phyloP scores from a whole-genome alignment of 2,329 filamentous ascomycete genomes.

The Thelonectria rubi region DNA sequence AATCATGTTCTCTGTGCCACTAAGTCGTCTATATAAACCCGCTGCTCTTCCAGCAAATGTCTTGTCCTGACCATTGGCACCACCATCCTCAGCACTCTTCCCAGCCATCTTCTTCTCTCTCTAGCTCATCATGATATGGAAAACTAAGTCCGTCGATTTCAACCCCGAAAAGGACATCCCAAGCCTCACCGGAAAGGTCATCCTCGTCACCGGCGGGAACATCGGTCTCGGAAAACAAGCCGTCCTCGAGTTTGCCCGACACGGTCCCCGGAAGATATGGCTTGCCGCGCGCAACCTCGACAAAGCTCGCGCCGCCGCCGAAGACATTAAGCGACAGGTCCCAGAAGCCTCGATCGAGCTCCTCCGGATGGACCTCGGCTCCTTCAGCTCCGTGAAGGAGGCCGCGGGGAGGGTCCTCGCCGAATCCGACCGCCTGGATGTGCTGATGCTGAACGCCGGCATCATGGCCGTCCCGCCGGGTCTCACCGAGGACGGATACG shows the following conservation, averaged over 20 bases:
- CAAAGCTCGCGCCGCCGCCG: slow-evolving; percentile 47
- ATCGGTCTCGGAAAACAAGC: slow-evolving; percentile 59
- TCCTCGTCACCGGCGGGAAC: slow-evolving; percentile 84
- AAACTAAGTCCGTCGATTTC: slow-evolving; percentile 21
- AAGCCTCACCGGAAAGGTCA: slow-evolving; percentile 80
- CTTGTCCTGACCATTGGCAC: background rate
- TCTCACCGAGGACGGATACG: slow-evolving; percentile 29
- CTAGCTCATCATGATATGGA: slow-evolving; percentile 4
- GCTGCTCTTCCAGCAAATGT: background rate
- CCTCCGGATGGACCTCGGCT: slow-evolving; percentile 57
- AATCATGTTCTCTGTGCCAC: background rate
- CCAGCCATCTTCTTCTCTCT: background rate
- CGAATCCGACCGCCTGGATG: slow-evolving; percentile 49
- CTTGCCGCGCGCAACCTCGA: slow-evolving; percentile 48
- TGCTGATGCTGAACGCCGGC: slow-evolving; percentile 52
- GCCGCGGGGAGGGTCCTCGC: slow-evolving; percentile 50
- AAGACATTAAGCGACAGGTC: slow-evolving; percentile 46
- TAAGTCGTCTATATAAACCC: background rate
- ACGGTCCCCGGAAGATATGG: slow-evolving; percentile 27
- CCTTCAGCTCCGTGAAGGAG: slow-evolving; percentile 52
- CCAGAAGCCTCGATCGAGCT: slow-evolving; percentile 41
- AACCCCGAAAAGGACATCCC: slow-evolving; percentile 49
- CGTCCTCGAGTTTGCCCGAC: slow-evolving; percentile 24
- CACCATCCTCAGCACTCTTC: background rate
- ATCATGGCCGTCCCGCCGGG: slow-evolving; percentile 48